phyloP scores from a whole-genome alignment of 2,329 filamentous ascomycete genomes.

The Metarhizium rileyi region DNA sequence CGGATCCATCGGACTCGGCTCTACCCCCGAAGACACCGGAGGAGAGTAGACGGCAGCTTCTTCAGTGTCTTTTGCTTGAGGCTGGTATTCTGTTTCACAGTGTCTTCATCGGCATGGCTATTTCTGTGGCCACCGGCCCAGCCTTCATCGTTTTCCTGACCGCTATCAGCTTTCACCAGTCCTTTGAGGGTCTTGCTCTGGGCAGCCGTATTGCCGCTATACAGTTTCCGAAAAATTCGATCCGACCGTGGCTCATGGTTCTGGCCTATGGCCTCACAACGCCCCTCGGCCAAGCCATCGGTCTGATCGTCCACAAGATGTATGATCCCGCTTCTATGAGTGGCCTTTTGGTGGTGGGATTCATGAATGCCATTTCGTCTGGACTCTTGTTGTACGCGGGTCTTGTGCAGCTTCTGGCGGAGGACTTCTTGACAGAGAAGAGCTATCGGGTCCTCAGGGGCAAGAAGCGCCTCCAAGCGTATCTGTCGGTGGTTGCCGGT shows the following conservation, averaged over 20 bases:
- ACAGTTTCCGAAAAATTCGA: slow-evolving; percentile 62
- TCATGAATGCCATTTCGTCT: slow-evolving; percentile 79
- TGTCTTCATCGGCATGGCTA: slow-evolving; percentile 79
- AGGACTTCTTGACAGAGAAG: slow-evolving; percentile 72
- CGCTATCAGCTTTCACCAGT: slow-evolving; percentile 77
- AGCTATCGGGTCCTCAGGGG: slow-evolving; percentile 60
- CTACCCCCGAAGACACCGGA: slow-evolving; percentile 32
- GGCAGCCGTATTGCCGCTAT: slow-evolving; percentile 78
- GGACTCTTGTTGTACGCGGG: slow-evolving; percentile 75
- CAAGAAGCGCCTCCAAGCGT: slow-evolving; percentile 51
- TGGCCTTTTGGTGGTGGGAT: slow-evolving; percentile 71
- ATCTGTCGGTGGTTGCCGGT: slow-evolving; percentile 51
- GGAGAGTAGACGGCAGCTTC: slow-evolving; percentile 54
- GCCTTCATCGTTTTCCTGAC: slow-evolving; percentile 72
- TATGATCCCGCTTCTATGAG: slow-evolving; percentile 64
- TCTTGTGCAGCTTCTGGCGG: slow-evolving; percentile 72
- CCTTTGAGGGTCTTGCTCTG: slow-evolving; percentile 79
- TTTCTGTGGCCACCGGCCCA: slow-evolving; percentile 71
- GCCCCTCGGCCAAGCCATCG: slow-evolving; percentile 75
- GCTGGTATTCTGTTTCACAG: slow-evolving; percentile 79
- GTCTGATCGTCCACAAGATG: slow-evolving; percentile 64
- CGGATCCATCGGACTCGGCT: slow-evolving; percentile 9
- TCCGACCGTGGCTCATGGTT: slow-evolving; percentile 76
- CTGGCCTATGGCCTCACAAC: slow-evolving; percentile 69
- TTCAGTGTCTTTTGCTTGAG: slow-evolving; percentile 73